Base-by-base conservation (phyloP, 768 basidiomycete genomes). In the Collybia sp. region DNA sequence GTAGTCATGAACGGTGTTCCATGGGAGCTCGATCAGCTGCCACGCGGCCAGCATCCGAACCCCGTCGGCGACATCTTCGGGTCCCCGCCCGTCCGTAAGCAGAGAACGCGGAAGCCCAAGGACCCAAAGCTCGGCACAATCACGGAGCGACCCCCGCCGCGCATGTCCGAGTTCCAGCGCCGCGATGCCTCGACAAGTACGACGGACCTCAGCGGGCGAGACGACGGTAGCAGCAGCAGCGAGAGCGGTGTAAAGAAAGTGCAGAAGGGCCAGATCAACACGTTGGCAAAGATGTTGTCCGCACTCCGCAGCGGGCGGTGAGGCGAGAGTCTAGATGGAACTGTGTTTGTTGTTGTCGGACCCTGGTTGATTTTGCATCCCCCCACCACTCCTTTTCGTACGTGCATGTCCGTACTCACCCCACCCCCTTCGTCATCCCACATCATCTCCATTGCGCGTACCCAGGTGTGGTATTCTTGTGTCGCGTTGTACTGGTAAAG, bases 211-310 rank as follows among this genome's bases (percentile, higher is more conserved):
- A 66, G 67, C 40, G 71, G 71, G 42, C 56, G 52, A 49, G 63
- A 64, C 39, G 72, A 71, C 43, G 78, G 75, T 45, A 73, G 70
- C 16, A 25, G 25, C 25, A 25, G 25, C 25, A 3, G 25, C 25
- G 60, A 67, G 46, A 74, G 77, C 30, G 71, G 73, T 41, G 67
- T 68, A 41, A 78, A 88, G 76, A 91, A 87, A 69, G 85, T 88
- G 58, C 84, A 90, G 71, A 92, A 85, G 66, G 88, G 85, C 40
- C 92, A 93, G 72, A 93, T 93, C 68, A 83, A 84, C 57, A 79
- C 88, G 35, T 72, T 94, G 56, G 91, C 91, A 47, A 93, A 93
- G 82, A 90, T 94, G 88, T 70, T 93, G 48, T 89, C 83, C 47
- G 85, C 86, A 43, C 65, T 89, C 66, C 75, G 85, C 58, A 83